Conservation (phyloP, 148 eudicot species). For the Silene conica region DNA sequence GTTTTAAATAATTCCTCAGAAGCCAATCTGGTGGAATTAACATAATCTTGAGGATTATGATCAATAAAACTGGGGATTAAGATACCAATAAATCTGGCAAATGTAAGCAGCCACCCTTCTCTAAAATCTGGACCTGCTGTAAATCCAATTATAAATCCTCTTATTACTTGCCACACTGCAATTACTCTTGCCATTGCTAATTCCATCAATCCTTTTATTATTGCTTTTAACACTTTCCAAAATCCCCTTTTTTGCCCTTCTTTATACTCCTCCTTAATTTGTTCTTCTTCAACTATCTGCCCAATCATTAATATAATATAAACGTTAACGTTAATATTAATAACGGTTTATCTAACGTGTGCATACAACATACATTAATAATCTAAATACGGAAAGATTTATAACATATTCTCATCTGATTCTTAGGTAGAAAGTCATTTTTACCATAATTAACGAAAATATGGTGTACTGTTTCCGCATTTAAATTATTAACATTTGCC, state of each 20-base stretch:
- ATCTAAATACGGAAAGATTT: too few relatives aligned
- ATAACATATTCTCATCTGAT: too few relatives aligned
- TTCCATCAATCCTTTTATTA: background rate
- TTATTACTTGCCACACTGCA: conserved; percentile 56
- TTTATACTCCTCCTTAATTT: conserved; percentile 17
- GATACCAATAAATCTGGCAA: conserved; percentile 36
- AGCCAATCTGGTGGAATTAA: conserved; percentile 44
- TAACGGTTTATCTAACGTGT: too few relatives aligned
- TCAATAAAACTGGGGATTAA: conserved; percentile 37
- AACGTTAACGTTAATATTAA: too few relatives aligned
- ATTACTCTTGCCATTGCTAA: conserved; percentile 20
- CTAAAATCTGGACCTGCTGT: conserved; percentile 42
- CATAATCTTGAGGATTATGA: conserved; percentile 54
- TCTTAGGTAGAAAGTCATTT: too few relatives aligned
- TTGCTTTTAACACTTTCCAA: conserved; percentile 8
- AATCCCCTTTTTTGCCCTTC: conserved; percentile 21
- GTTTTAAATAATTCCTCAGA: conserved; percentile 9
- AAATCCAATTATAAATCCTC: conserved; percentile 43
- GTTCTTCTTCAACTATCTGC: conserved; percentile 24
- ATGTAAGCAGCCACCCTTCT: conserved; percentile 36
- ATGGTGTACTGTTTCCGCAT: too few relatives aligned
- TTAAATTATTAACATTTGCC: too few relatives aligned
- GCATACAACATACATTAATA: too few relatives aligned
- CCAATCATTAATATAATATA: background rate
- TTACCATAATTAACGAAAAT: too few relatives aligned